Base-by-base conservation (phyloP, 208 protist species). In the Trypanosoma brucei region DNA sequence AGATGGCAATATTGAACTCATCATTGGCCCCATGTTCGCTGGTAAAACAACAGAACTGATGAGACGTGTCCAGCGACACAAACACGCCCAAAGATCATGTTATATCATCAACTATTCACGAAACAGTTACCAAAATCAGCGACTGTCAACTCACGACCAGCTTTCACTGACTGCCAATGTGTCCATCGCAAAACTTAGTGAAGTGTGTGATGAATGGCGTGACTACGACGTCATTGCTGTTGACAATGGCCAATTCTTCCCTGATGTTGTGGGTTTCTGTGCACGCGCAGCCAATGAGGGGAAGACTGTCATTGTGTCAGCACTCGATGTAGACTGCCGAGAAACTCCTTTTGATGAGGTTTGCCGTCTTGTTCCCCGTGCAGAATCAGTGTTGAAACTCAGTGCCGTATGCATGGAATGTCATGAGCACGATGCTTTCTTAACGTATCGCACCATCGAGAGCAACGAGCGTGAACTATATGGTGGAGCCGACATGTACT, bases 31-130 rank as follows among this genome's bases (percentile, higher is more conserved):
- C 31, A 98, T 98, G 96, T 98, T 98, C 56, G 89, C 92, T 35
- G 96, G 94, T 37, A 98, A 98, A 76, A 96, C 96, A 0, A 97
- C 95, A 0, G 92, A 96, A 63, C 72, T 98, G n/a, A 90, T 98
- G 71, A 75, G 89, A 45, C 84, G 93, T 37, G 81, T 98, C 1
- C 79, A 84, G 34, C 80, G 93, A 11, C 80, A 97, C 60, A 81
- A 86, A 34, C 70, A 88, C 62, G 89, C 88, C 2, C 70, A 74
- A 2, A 83, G 76, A 40, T 80, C 75, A 37, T 96, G 88, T 65
- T 81, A 93, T 11, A 70, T 98, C 4, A 94, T 98, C 57, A 98
- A 98, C 77, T 97, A 97, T 76, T 75, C 65, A 33, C 70, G 80
- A 31, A 94, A 98, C 78, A 74, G 59, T 0, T 98, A 97, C 78